Evolutionary conservation across 1,139 yeast species (phyloP), one percentile per base, ranked within the genome.

Genomic region (Oligophagozyma castellii): DNA sequence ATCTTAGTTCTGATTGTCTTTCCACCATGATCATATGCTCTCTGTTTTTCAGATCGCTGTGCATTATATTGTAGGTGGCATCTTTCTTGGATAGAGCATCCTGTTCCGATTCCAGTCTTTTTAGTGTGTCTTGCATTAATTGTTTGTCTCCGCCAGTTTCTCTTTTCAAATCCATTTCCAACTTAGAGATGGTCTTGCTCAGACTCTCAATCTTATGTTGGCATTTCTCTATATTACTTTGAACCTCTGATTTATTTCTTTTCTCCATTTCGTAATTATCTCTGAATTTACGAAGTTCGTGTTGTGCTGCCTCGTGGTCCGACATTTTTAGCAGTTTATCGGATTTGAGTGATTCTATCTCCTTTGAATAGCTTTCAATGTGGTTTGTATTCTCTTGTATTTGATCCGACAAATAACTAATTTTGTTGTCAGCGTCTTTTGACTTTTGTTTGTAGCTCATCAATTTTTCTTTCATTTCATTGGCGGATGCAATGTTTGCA

Each of bases 111-210:
- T 37, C 42, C 28, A 43, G 25, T 2, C 23, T 22, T 7, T 26
- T 16, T 3, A 46, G 25, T 19, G 45, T 40, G 6, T 35, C 24
- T 12, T 32, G 32, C 40, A 46, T 39, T 13, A 39, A 33, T 21
- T 47, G 42, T 12, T 44, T 37, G 24, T 51, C 48, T 13, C 51
- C 56, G 14, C 55, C 50, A 23, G 40, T 36, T 25, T 54, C 53
- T 16, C 39, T 39, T 15, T 37, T 28, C 16, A 56, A 26, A 11
- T 47, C 42, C 10, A 46, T 51, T 34, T 48, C 47, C 4, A 68
- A 54, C 10, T 65, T 55, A 26, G 58, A 59, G 10, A 69, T 53
- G 30, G 59, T 55, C 19, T 44, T 47, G 30, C 59, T 56, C 33
- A 66, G 67, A 10, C 30, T 29, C 15, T 40, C 31, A 5, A 67